phyloP scores from a whole-genome alignment of 2,329 filamentous ascomycete species.

The Cryoendolithus antarcticus region DNA sequence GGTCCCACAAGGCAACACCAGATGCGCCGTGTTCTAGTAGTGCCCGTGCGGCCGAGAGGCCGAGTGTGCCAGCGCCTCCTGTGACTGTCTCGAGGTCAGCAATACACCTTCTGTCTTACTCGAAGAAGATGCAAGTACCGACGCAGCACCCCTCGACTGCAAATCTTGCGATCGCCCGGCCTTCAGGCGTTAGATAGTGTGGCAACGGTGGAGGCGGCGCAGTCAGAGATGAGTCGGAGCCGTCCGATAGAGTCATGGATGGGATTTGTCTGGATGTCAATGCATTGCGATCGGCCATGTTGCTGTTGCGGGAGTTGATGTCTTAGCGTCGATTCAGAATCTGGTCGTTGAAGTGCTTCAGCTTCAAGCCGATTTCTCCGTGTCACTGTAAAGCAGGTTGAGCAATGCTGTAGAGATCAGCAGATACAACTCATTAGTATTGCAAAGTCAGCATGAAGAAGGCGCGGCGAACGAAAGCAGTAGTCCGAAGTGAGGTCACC shows the following conservation, averaged over 20 bases:
- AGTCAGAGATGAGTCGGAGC: constrained; percentile 28
- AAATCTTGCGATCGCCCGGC: constrained; percentile 36
- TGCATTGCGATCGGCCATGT: constrained; percentile 28
- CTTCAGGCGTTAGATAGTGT: constrained; percentile 28
- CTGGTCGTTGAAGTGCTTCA: too few species aligned
- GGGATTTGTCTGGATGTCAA: constrained; percentile 34
- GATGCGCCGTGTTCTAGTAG: constrained; percentile 56
- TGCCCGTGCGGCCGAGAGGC: constrained; percentile 44
- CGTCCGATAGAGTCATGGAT: constrained; percentile 38
- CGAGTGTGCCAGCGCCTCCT: constrained; percentile 54
- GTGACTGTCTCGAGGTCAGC: constrained; percentile 36
- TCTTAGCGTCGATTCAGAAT: too few species aligned
- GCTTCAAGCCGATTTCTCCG: too few species aligned
- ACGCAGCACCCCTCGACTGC: constrained; percentile 41
- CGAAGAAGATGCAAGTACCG: constrained; percentile 25
- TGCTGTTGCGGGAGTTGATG: too few species aligned
- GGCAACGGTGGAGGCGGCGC: constrained; percentile 34
- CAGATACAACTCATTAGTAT: too few species aligned
- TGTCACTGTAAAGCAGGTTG: too few species aligned
- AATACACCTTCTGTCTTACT: too few species aligned
- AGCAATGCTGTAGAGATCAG: too few species aligned
- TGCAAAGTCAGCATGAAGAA: too few species aligned
- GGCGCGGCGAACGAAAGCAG: too few species aligned
- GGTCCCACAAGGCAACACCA: constrained; percentile 49
- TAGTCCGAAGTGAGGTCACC: too few species aligned